phyloP scores from a whole-genome alignment of 179 eudicot species.

The Spinacia oleracea region DNA sequence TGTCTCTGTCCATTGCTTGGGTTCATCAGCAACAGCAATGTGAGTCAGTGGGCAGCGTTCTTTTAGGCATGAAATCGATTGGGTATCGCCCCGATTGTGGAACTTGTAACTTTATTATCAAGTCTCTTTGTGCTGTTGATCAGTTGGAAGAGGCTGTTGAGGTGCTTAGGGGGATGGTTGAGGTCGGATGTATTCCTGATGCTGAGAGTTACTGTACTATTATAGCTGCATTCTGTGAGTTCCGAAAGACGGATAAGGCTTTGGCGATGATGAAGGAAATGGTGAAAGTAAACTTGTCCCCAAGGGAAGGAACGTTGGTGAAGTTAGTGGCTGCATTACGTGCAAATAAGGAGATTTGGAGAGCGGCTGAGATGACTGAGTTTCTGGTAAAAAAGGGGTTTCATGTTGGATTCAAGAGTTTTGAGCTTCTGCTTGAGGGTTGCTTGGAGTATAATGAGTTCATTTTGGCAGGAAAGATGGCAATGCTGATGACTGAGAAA shows the following conservation, averaged over 20 bases:
- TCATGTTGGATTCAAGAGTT: conserved; percentile 62
- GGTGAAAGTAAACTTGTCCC: conserved; percentile 56
- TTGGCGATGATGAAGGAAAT: conserved; percentile 57
- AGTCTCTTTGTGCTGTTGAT: conserved; percentile 74
- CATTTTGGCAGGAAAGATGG: conserved; percentile 71
- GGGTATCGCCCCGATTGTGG: conserved; percentile 77
- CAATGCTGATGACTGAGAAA: conserved; percentile 55
- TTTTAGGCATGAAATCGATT: conserved; percentile 58
- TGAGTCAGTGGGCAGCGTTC: conserved; percentile 41
- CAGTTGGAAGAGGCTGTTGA: conserved; percentile 59
- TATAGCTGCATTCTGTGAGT: conserved; percentile 52
- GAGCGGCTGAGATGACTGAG: conserved; percentile 65
- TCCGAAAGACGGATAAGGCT: conserved; percentile 44
- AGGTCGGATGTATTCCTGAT: conserved; percentile 63
- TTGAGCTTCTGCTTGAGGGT: conserved; percentile 68
- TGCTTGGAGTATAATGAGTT: conserved; percentile 63
- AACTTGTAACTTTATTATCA: conserved; percentile 69
- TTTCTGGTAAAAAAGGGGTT: conserved; percentile 46
- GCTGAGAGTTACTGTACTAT: conserved; percentile 59
- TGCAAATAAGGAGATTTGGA: conserved; percentile 66
- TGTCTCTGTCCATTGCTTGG: conserved; percentile 71
- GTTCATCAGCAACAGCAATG: conserved; percentile 32
- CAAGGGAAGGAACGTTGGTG: conserved; percentile 58
- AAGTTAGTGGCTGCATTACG: conserved; percentile 48
- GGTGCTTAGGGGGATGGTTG: conserved; percentile 59